Evolutionary conservation across 306 rosid genomes (phyloP).

Genomic region (Notholithocarpus densiflorus): DNA sequence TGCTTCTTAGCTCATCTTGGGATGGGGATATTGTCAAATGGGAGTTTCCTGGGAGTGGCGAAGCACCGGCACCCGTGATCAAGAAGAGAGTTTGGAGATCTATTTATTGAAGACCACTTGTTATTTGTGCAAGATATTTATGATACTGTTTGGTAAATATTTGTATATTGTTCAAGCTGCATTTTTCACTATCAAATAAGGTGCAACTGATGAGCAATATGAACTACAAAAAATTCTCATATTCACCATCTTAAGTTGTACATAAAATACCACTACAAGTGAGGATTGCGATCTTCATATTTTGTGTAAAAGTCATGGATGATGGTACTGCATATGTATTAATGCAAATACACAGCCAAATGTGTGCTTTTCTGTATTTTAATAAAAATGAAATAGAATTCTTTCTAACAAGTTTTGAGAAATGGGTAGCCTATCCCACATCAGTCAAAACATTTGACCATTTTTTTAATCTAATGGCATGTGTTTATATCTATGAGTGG

Average conservation of each 20-base stretch:
- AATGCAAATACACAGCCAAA: neutral
- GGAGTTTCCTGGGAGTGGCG: constrained; percentile 60
- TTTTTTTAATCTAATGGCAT: neutral
- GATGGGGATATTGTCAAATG: constrained; percentile 88
- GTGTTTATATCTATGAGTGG: neutral
- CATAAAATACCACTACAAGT: constrained; percentile 28
- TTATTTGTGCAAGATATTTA: neutral
- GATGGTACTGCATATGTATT: constrained; percentile 9
- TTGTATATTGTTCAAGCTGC: constrained; percentile 6
- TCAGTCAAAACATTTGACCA: too few relatives aligned
- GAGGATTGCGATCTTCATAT: neutral
- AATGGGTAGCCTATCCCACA: too few relatives aligned
- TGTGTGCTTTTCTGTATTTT: neutral
- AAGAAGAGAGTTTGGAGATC: constrained; percentile 38
- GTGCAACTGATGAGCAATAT: neutral
- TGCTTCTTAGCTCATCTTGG: constrained; percentile 92
- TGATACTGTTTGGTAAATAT: constrained; percentile 8
- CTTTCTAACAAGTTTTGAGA: neutral
- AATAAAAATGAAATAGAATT: neutral
- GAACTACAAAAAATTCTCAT: neutral
- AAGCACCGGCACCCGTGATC: constrained; percentile 28
- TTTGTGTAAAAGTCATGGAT: neutral
- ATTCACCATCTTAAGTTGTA: constrained; percentile 19
- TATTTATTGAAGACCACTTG: constrained; percentile 21
- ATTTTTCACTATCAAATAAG: constrained; percentile 9